These are phyloP conservation scores for Cairneyella variabilis DNA, from an alignment of 495 filamentous ascomycete species.

Conservation along the genomic window DNA sequence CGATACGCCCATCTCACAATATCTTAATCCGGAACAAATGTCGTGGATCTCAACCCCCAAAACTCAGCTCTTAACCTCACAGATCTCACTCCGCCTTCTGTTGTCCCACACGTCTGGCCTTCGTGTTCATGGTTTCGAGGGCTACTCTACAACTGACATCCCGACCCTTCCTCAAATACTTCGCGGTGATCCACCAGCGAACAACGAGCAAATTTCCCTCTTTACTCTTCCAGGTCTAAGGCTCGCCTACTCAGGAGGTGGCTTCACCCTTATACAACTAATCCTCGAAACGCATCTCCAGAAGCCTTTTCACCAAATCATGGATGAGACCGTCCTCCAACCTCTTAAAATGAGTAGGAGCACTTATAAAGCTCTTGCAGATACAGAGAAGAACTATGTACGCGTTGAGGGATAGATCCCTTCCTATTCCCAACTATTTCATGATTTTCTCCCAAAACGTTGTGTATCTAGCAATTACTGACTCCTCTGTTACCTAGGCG, in stretches of 20 bases:
- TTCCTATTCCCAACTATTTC: no score
- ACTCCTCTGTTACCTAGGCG: no score
- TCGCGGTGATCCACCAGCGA: constrained; percentile 19
- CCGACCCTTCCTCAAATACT: constrained; percentile 16
- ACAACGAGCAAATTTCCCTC: constrained; percentile 21
- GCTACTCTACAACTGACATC: constrained; percentile 17
- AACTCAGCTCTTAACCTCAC: not conserved
- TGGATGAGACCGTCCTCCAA: no score
- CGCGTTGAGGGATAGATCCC: no score
- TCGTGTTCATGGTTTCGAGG: constrained; percentile 18
- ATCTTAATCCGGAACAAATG: not conserved
- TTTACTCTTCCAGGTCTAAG: constrained; percentile 17
- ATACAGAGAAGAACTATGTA: constrained; percentile 18
- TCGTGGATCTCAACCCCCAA: constrained; percentile 5
- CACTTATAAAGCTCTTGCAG: constrained; percentile 6
- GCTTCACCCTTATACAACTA: constrained; percentile 24
- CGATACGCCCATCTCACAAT: not conserved
- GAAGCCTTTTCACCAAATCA: constrained; percentile 20
- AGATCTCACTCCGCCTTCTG: constrained; percentile 24
- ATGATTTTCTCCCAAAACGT: no score
- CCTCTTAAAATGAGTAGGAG: constrained; percentile 21
- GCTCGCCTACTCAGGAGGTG: constrained; percentile 28
- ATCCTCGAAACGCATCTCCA: constrained; percentile 21
- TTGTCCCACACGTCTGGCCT: constrained; percentile 27
- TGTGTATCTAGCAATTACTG: no score